Base-by-base conservation (phyloP, 768 basidiomycete species). In the Mycena sanguinolenta region DNA sequence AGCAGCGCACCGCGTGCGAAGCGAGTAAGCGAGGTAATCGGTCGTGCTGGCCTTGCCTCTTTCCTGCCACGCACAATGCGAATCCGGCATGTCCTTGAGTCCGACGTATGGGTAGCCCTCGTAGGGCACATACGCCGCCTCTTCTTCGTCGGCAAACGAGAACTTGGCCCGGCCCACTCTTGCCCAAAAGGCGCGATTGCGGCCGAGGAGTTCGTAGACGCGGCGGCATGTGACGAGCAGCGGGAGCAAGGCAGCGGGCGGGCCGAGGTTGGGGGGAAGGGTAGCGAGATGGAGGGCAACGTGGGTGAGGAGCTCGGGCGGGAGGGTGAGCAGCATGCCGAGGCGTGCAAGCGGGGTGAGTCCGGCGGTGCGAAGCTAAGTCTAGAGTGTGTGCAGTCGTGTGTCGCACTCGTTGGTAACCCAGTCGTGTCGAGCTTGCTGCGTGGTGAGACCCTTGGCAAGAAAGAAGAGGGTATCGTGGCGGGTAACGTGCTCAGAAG, bases 231-330 rank as follows among this genome's bases (percentile, higher is more conserved):
- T 53, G 25, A 9, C 4, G 12, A 69, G 64, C 25, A 73, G 64
- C 6, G 71, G 71, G 21, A 73, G 52, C 14, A 73, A 50, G 2
- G 70, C 64, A 0, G 71, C 59, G 8, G 71, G 71, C 0, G 71
- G 63, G 34, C 71, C 71, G 46, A 73, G 71, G 46, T 69, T 69
- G 53, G 67, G 71, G 0, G 67, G 64, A 36, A 21, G 21, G n/a
- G 67, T 73, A 27, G 67, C 67, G 63, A 73, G 63, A 54, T 65
- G 59, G 25, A 73, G 64, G 2, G 71, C 71, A 55, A 73, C 19
- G 59, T 32, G 54, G 16, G 42, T 17, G 67, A 73, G 52, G 53
- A 73, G 71, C 50, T 73, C 71, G 13, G 58, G 44, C 21, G 71
- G 71, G 7, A 73, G 44, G 39, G 39, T 39, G 39, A 39, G 39